Conservation (phyloP, 768 basidiomycete genomes). For the Naematelia aurantialba region DNA sequence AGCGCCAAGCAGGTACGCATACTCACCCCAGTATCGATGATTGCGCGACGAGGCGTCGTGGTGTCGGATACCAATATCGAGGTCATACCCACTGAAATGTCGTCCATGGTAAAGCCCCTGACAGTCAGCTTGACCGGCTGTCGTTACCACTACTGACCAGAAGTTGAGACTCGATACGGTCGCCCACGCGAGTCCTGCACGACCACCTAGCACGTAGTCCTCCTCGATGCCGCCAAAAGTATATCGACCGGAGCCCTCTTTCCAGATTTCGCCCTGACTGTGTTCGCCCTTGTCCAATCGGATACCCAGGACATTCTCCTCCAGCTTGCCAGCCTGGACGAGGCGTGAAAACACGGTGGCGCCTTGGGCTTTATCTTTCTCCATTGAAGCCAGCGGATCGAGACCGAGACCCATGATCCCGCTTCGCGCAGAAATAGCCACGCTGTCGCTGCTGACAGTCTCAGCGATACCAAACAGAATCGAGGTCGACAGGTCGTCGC, state of each 20-base stretch:
- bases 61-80: slow-evolving; percentile 14
- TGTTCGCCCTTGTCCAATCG: slow-evolving; percentile 20
- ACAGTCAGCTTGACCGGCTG: background rate
- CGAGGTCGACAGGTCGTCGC: background rate
- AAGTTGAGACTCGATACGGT: slow-evolving; percentile 22
- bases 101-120: slow-evolving; percentile 20
- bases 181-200: slow-evolving; percentile 16
- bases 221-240: slow-evolving; percentile 23
- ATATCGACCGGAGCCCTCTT: slow-evolving; percentile 22
- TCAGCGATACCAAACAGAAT: slow-evolving; percentile 16
- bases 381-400: slow-evolving; percentile 14
- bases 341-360: slow-evolving; percentile 21
- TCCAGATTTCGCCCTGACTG: slow-evolving; percentile 8
- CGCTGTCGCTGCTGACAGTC: slow-evolving; percentile 6
- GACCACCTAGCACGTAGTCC: slow-evolving; percentile 13
- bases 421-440: slow-evolving; percentile 4
- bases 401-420: slow-evolving; percentile 24
- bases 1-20: background rate
- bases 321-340: slow-evolving; percentile 12
- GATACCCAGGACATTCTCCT: slow-evolving; percentile 21
- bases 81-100: slow-evolving; percentile 16
- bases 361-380: slow-evolving; percentile 1
- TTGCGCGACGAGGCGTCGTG: slow-evolving; percentile 20
- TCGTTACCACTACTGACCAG: slow-evolving; percentile 15
- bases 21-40: slow-evolving; percentile 27